phyloP scores from a whole-genome alignment of 75 land plant genomes.

The Gnetum montanum region DNA sequence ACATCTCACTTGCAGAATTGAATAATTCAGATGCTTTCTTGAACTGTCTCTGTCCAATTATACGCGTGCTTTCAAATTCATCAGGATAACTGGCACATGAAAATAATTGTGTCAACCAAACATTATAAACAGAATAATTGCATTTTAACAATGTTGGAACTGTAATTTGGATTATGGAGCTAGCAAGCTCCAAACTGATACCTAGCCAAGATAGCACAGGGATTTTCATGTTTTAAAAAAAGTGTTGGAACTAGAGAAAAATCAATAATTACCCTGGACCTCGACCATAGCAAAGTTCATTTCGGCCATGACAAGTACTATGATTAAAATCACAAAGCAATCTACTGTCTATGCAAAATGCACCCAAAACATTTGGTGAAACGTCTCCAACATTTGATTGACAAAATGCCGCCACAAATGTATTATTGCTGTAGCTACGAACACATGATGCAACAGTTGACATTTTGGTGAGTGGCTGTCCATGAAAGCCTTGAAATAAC shows the following conservation, averaged over 20 bases:
- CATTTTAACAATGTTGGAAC: neutral
- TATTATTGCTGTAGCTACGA: constrained; percentile 20
- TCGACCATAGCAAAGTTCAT: constrained; percentile 53
- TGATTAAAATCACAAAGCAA: constrained; percentile 62
- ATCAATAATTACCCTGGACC: constrained; percentile 55
- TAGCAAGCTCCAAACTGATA: neutral
- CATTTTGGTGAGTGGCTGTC: neutral
- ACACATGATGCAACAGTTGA: neutral
- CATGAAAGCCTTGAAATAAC: neutral
- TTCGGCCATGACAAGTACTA: constrained; percentile 58
- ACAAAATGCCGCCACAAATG: constrained; percentile 65
- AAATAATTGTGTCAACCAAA: neutral
- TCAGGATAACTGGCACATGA: constrained; percentile 30
- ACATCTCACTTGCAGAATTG: constrained; percentile 21
- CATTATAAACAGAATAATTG: neutral
- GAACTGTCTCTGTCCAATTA: constrained; percentile 28
- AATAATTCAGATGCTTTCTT: constrained; percentile 21
- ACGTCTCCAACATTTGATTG: constrained; percentile 72
- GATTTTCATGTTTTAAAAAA: neutral
- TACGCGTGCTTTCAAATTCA: constrained; percentile 43
- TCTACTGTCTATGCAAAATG: constrained; percentile 61
- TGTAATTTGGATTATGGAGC: too few species aligned
- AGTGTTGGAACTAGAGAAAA: neutral
- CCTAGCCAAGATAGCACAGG: too few species aligned
- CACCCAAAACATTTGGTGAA: constrained; percentile 65